A percentile compares a stretch with the other conserved stretches of the same genome.
Conservation (phyloP, 441 rosid species). For the Erysimum cheiri region DNA sequence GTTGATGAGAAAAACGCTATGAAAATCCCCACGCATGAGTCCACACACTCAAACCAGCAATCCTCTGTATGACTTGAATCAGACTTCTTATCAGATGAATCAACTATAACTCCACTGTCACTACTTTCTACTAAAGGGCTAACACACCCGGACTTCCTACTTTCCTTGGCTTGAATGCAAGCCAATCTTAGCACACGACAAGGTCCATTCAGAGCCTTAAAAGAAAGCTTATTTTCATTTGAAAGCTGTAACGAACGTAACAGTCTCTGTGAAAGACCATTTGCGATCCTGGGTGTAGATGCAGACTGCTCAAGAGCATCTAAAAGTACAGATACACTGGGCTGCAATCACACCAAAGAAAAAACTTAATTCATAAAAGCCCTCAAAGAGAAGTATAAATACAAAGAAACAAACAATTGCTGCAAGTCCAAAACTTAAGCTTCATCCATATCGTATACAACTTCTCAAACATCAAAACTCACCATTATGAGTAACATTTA, state of each 20-base stretch:
- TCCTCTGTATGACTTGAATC: conserved; percentile 49
- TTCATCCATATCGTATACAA: background rate
- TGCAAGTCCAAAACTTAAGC: background rate
- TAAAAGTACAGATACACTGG: conserved; percentile 76
- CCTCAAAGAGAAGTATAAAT: conserved; percentile 12
- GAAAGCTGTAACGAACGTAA: conserved; percentile 75
- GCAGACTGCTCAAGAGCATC: conserved; percentile 93
- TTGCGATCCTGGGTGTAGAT: conserved; percentile 69
- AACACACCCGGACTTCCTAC: conserved; percentile 49
- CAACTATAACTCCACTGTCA: conserved; percentile 41
- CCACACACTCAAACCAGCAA: conserved; percentile 69
- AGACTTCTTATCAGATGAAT: conserved; percentile 45
- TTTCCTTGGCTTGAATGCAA: conserved; percentile 77
- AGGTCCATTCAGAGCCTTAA: conserved; percentile 75
- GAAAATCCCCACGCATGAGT: conserved; percentile 70
- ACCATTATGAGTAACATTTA: conserved; percentile 1
- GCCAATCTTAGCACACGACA: conserved; percentile 86
- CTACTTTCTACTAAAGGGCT: conserved; percentile 44
- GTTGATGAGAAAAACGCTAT: conserved; percentile 63
- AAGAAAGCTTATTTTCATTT: conserved; percentile 72
- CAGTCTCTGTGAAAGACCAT: conserved; percentile 73
- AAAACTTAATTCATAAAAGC: conserved; percentile 2
- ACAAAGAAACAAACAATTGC: conserved; percentile 11
- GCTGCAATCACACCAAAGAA: conserved; percentile 57
- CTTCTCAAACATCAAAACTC: background rate